phyloP scores from a whole-genome alignment of 1,139 yeast species.

The Zygosaccharomyces sapae region DNA sequence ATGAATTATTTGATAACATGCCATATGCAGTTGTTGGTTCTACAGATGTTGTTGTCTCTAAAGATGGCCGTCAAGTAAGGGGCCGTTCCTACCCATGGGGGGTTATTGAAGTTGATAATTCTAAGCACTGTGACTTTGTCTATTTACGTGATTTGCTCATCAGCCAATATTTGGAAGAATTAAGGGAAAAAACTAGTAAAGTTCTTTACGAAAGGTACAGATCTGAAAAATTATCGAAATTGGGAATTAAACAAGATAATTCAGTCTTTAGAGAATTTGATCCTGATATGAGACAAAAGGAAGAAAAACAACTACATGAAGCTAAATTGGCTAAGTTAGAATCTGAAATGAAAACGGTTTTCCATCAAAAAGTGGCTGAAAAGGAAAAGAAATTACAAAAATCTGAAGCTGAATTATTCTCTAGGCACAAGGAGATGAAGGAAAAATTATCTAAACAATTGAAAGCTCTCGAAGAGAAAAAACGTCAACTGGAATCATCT shows the following conservation, averaged over 20 bases:
- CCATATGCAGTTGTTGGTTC: slow-evolving; percentile 98
- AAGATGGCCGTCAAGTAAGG: slow-evolving; percentile 77
- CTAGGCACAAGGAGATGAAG: slow-evolving; percentile 96
- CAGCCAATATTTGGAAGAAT: slow-evolving; percentile 88
- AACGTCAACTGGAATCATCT: slow-evolving; percentile 69
- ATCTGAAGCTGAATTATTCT: slow-evolving; percentile 93
- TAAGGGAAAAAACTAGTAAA: slow-evolving; percentile 80
- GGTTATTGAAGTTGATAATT: slow-evolving; percentile 90
- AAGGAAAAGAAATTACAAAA: slow-evolving; percentile 96
- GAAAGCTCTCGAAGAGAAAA: slow-evolving; percentile 85
- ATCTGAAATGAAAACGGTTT: slow-evolving; percentile 93
- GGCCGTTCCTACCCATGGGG: slow-evolving; percentile 99
- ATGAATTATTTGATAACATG: slow-evolving; percentile 61
- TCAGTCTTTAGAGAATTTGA: slow-evolving; percentile 90
- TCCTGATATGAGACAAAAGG: slow-evolving; percentile 89
- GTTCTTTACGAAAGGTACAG: slow-evolving; percentile 84
- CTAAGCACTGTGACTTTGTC: slow-evolving; percentile 89
- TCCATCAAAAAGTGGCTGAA: slow-evolving; percentile 94
- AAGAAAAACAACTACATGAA: slow-evolving; percentile 89
- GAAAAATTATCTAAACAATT: slow-evolving; percentile 87
- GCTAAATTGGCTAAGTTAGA: slow-evolving; percentile 93
- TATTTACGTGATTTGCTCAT: slow-evolving; percentile 85
- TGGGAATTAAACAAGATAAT: slow-evolving; percentile 93
- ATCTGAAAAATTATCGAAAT: slow-evolving; percentile 67
- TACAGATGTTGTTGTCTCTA: slow-evolving; percentile 63